phyloP scores from a whole-genome alignment of 2,329 filamentous ascomycete genomes.

The Nigrospora sphaerica region DNA sequence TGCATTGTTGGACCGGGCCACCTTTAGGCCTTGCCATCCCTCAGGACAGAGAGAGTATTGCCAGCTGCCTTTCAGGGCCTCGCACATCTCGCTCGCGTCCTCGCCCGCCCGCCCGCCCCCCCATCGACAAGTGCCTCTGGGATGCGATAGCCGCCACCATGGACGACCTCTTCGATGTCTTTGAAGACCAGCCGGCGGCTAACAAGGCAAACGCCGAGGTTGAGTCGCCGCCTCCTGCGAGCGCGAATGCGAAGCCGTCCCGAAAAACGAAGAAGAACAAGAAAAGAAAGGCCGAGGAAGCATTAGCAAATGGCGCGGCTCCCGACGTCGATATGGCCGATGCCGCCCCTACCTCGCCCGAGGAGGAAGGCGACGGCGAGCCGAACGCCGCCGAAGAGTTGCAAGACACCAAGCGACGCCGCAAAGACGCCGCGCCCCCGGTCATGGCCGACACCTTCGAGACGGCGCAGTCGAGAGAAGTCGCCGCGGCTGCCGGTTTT shows the following conservation, averaged over 20 bases:
- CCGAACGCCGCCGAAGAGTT: constrained; percentile 34
- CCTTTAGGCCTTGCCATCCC: no score
- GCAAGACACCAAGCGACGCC: constrained; percentile 55
- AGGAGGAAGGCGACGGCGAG: constrained; percentile 26
- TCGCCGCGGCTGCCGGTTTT: constrained; percentile 70
- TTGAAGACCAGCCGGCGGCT: constrained; percentile 54
- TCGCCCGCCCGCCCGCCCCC: no score
- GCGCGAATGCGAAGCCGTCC: constrained; percentile 20
- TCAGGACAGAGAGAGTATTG: no score
- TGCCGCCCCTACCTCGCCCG: constrained; percentile 26
- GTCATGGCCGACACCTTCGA: constrained; percentile 91
- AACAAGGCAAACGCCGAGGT: constrained; percentile 31
- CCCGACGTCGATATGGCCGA: constrained; percentile 20
- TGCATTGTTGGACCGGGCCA: no score
- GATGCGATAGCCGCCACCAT: constrained; percentile 31
- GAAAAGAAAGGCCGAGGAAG: constrained; percentile 81
- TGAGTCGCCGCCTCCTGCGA: constrained; percentile 16
- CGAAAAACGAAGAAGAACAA: constrained; percentile 53
- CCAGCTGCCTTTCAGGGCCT: no score
- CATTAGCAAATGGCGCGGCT: constrained; percentile 49
- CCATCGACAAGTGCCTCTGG: not conserved
- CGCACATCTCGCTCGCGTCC: no score
- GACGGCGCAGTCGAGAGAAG: constrained; percentile 87
- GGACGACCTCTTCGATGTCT: constrained; percentile 79
- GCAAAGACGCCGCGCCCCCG: constrained; percentile 63